Conservation (phyloP, 495 filamentous ascomycete species). For the Penicillium canariense region DNA sequence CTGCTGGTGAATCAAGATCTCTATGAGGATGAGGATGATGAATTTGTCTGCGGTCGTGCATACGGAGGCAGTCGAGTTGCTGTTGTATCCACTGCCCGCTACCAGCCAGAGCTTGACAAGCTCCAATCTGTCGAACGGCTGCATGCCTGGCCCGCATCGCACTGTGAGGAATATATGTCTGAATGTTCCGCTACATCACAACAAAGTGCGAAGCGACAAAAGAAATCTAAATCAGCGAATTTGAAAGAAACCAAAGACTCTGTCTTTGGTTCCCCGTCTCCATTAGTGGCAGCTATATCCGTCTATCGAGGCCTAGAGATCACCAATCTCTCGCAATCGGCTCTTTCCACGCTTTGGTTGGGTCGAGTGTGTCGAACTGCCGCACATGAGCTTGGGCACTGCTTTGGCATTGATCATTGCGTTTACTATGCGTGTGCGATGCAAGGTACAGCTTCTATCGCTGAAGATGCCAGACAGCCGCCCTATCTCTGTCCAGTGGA, state of each 20-base stretch:
- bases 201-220: neutral
- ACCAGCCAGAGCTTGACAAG: constrained; percentile 53
- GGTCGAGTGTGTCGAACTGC: constrained; percentile 55
- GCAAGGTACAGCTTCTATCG: constrained; percentile 59
- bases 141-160: neutral
- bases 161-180: constrained; percentile 32
- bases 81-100: constrained; percentile 59
- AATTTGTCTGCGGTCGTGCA: constrained; percentile 65
- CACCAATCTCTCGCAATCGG: neutral
- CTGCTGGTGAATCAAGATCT: constrained; percentile 61
- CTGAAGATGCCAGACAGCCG: constrained; percentile 64
- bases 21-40: constrained; percentile 65
- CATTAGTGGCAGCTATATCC: constrained; percentile 10
- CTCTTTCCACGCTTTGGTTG: constrained; percentile 47
- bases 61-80: constrained; percentile 61
- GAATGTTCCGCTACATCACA: constrained; percentile 17
- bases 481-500: constrained; percentile 67
- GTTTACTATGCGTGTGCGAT: constrained; percentile 68
- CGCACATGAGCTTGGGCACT: constrained; percentile 65
- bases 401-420: constrained; percentile 64
- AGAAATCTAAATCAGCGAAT: neutral
- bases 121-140: constrained; percentile 44
- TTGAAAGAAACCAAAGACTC: neutral
- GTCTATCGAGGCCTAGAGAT: constrained; percentile 3
- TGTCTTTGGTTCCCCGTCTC: neutral